Evolutionary conservation across 768 basidiomycete genomes (phyloP).

Genomic region (Suillus subaureus): DNA sequence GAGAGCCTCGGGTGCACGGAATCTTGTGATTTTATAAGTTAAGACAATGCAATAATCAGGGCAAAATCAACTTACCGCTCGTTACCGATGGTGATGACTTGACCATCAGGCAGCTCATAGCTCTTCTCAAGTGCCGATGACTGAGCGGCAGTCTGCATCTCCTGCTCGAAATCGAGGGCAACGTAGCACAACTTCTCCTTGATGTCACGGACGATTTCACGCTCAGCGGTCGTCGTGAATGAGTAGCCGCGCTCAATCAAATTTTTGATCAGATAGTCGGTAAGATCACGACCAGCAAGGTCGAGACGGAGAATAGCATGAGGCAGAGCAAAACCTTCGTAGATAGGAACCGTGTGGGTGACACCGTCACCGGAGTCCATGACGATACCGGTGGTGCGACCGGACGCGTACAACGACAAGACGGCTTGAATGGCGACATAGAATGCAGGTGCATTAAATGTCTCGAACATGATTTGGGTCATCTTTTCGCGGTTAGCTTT

Average conservation of each 20-base stretch:
- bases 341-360: slow-evolving; percentile 94
- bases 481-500: slow-evolving; percentile 76
- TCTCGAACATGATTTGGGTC: slow-evolving; percentile 83
- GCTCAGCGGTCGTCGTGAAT: slow-evolving; percentile 94
- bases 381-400: slow-evolving; percentile 93
- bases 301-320: slow-evolving; percentile 94
- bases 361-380: slow-evolving; percentile 97
- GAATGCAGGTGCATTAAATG: slow-evolving; percentile 75
- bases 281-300: slow-evolving; percentile 91
- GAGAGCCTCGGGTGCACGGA: slow-evolving; percentile 58
- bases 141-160: slow-evolving; percentile 88
- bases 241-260: slow-evolving; percentile 90
- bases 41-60: neutral
- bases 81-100: slow-evolving; percentile 86
- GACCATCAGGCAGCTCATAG: slow-evolving; percentile 91
- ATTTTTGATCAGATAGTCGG: slow-evolving; percentile 81
- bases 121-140: slow-evolving; percentile 90
- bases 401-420: slow-evolving; percentile 84
- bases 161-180: slow-evolving; percentile 92
- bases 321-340: slow-evolving; percentile 91
- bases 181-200: slow-evolving; percentile 95
- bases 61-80: slow-evolving; percentile 45
- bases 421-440: slow-evolving; percentile 78
- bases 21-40: slow-evolving; percentile 33
- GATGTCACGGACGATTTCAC: slow-evolving; percentile 95